Base-by-base conservation (phyloP, 1,139 yeast species). In the Nematodospora anomalae region DNA sequence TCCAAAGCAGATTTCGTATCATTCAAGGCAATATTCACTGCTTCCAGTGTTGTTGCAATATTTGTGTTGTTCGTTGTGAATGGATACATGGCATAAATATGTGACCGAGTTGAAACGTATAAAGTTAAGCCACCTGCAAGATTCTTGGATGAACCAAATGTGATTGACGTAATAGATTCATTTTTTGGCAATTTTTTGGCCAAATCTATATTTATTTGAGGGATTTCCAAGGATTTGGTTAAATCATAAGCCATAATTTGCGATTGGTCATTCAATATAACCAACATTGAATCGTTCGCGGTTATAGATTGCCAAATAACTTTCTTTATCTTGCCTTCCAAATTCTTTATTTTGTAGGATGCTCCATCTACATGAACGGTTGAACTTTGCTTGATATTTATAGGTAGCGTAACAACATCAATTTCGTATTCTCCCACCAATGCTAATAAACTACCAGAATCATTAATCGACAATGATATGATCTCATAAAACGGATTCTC, bases 41-140 rank as follows among this genome's bases (percentile, higher is more conserved):
- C 48, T 7, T 41, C 43, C 32, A 47, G 40, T 1, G 66, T 50
- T 12, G 64, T 51, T 3, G 55, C 55, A 25, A 66, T 40, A 7
- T 41, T 47, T 1, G 60, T 49, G 12, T 37, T 33, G 12, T 40
- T 41, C 28, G 51, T 41, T 3, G 59, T 36, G 37, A 66, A 66
- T 4, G 75, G 75, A 36, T 52, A 66, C 9, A 67, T 41, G 1
- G 66, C 63, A 43, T 45, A 65, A 0, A 69, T 41, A 8, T 52
- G 40, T 0, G 44, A 38, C 11, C 31, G 26, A 1, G 71, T 50
- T 9, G 64, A 32, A 6, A 67, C 49, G 43, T 69, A 70, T 33
- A 70, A 56, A 0, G 73, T 58, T 38, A 69, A 52, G 1, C 60
- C 47, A 2, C 74, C 74, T 5, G 55, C 39, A 24, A 69, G 49